Evolutionary conservation across 179 eudicot genomes (phyloP), one percentile per base, ranked within the genome.

Genomic region (Vitellaria paradoxa): DNA sequence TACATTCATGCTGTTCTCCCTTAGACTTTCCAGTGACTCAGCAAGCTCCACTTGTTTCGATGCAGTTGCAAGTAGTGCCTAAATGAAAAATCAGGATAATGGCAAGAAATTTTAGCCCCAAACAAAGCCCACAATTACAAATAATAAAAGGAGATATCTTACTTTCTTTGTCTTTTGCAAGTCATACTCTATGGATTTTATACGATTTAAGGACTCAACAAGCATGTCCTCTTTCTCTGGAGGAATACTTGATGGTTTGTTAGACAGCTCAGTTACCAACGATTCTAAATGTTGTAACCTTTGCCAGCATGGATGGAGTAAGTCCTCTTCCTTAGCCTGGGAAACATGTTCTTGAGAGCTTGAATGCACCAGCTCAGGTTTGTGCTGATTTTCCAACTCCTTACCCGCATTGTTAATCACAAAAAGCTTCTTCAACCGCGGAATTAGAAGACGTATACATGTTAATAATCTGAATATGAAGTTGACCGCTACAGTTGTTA

Each of bases 41-140:
- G 93, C 97, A 80, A 93, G 98, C 85, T 96, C 99, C 76, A 88
- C 89, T 83, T 96, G 99, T 85, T 89, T 88, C 24, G 99, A 93
- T 60, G 98, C 92, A 18, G 99, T 91, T 63, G 98, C 99, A 81
- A 91, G 77, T 74, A 96, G 82, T 26, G 92, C 93, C 97, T 93
- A 68, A 72, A 18, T 21, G 62, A 55, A 30, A 13, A 61, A 66
- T 49, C 37, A 70, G 18, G 61, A 53, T 0, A 64, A 62, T n/a
- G 0, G 47, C 40, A 53, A 52, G 4, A 53, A 21, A 24, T 13
- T 30, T 24, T 56, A 15, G 62, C 45, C 52, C 1, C 42, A 23
- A 42, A 52, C 8, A 56, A 70, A 70, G n/a, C 23, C 62, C 11
- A 65, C 13, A 40, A 64, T 23, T 63, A 47, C 20, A 55, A 24